Conservation (phyloP, 441 rosid genomes). For the Bocquillonia castaneifolia region DNA sequence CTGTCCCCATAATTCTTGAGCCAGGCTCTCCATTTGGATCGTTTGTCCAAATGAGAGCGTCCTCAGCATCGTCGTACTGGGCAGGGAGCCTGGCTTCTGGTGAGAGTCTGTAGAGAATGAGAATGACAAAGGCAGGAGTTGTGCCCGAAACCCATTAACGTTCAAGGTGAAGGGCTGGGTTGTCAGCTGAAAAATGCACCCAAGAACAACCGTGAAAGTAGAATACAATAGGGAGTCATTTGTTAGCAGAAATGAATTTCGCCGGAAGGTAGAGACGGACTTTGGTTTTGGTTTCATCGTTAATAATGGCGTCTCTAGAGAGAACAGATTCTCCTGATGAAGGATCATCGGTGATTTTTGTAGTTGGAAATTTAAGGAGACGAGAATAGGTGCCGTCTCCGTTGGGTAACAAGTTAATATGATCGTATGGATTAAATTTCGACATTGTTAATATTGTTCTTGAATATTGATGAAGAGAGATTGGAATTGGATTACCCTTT, state of each 20-base stretch:
- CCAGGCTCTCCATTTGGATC: slow-evolving; percentile 42
- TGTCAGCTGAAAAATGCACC: slow-evolving; percentile 32
- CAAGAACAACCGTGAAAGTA: slow-evolving; percentile 80
- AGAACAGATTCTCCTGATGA: too few species aligned
- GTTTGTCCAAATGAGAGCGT: slow-evolving; percentile 33
- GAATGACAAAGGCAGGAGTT: slow-evolving; percentile 31
- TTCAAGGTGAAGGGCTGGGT: neutral
- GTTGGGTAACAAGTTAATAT: too few species aligned
- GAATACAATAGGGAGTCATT: neutral
- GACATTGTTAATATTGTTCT: too few species aligned
- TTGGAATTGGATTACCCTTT: too few species aligned
- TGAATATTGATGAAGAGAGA: too few species aligned
- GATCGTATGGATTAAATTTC: too few species aligned
- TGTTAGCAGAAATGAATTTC: neutral
- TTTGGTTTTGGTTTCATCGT: neutral
- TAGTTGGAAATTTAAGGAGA: too few species aligned
- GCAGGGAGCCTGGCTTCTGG: slow-evolving; percentile 43
- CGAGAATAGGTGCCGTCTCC: too few species aligned
- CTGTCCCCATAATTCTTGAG: slow-evolving; percentile 35
- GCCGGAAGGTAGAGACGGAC: slow-evolving; percentile 19
- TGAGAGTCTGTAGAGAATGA: slow-evolving; percentile 38
- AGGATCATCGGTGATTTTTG: too few species aligned
- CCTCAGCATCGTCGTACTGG: slow-evolving; percentile 41
- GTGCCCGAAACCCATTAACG: slow-evolving; percentile 26
- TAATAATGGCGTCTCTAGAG: neutral